phyloP scores from a whole-genome alignment of 1,284 basidiomycete genomes.

The Irpex sp. region DNA sequence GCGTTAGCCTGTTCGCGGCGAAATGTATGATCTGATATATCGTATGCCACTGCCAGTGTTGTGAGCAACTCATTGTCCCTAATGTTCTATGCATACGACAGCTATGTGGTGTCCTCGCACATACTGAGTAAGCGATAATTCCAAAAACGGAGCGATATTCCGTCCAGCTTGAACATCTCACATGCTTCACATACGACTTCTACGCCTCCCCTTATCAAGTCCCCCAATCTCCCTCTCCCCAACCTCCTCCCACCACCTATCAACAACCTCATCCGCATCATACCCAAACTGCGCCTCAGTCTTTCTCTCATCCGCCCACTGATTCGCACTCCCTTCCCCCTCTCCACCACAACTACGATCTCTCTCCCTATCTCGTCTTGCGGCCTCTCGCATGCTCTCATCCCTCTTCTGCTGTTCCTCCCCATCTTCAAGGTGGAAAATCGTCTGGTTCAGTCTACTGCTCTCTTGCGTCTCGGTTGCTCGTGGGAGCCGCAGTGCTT shows the following conservation, averaged over 20 bases:
- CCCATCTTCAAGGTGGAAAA: constrained; percentile 51
- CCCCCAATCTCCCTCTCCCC: constrained; percentile 16
- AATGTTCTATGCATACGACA: no score
- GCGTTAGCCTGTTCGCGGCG: no score
- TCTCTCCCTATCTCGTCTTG: constrained; percentile 16
- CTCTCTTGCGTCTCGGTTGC: constrained; percentile 41
- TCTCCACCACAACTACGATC: constrained; percentile 5
- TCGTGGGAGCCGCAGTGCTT: constrained; percentile 41
- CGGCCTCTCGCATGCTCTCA: constrained; percentile 40
- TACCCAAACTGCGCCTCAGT: constrained; percentile 39
- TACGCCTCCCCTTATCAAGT: background rate
- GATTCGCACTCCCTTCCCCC: constrained; percentile 36
- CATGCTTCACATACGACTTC: no score
- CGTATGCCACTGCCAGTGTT: no score
- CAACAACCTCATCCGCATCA: constrained; percentile 43
- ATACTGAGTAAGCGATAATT: no score
- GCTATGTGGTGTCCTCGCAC: no score
- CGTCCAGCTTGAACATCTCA: no score
- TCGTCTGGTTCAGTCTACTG: constrained; percentile 42
- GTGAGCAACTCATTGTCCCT: no score
- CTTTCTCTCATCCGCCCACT: constrained; percentile 46
- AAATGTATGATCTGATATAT: no score
- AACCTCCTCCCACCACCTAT: constrained; percentile 39
- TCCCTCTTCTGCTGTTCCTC: constrained; percentile 47
- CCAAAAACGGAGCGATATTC: no score